phyloP scores from a whole-genome alignment of 768 basidiomycete species.

The Lactifluus pinguis region DNA sequence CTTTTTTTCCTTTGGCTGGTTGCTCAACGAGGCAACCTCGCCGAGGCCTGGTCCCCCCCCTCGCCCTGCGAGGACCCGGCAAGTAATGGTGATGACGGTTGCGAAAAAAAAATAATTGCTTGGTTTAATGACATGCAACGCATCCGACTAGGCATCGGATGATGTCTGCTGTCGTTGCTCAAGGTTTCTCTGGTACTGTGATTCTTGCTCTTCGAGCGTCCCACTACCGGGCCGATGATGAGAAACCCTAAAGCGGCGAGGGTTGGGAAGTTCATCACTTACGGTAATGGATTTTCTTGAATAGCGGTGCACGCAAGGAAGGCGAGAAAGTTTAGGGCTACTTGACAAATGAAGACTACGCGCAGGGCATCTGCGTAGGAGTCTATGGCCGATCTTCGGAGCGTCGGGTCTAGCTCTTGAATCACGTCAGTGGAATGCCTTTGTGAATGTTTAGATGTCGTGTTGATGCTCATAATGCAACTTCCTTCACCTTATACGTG shows the following conservation, averaged over 20 bases:
- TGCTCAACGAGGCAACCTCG: too few relatives aligned
- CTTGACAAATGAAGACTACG: constrained; percentile 76
- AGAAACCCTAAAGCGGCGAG: not conserved
- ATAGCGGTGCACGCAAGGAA: constrained; percentile 68
- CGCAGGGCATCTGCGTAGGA: constrained; percentile 75
- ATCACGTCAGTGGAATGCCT: constrained; percentile 71
- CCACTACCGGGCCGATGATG: constrained; percentile 32
- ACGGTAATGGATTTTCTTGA: constrained; percentile 61
- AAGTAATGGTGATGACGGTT: too few relatives aligned
- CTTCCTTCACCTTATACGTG: constrained; percentile 48
- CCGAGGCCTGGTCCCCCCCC: too few relatives aligned
- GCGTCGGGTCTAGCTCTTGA: constrained; percentile 46
- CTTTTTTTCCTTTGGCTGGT: too few relatives aligned
- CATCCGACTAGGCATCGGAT: constrained; percentile 2
- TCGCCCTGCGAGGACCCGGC: too few relatives aligned
- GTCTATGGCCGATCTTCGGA: constrained; percentile 54
- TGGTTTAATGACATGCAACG: too few relatives aligned
- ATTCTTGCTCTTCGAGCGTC: constrained; percentile 53
- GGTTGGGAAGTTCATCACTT: constrained; percentile 13
- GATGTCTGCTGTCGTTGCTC: not conserved
- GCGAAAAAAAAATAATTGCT: too few relatives aligned
- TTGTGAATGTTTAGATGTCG: constrained; percentile 5
- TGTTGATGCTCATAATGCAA: constrained; percentile 8
- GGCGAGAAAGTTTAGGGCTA: constrained; percentile 53
- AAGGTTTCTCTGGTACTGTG: constrained; percentile 34